Base-by-base conservation (phyloP, 805 yeast species). In the Kodamaea restingae region DNA sequence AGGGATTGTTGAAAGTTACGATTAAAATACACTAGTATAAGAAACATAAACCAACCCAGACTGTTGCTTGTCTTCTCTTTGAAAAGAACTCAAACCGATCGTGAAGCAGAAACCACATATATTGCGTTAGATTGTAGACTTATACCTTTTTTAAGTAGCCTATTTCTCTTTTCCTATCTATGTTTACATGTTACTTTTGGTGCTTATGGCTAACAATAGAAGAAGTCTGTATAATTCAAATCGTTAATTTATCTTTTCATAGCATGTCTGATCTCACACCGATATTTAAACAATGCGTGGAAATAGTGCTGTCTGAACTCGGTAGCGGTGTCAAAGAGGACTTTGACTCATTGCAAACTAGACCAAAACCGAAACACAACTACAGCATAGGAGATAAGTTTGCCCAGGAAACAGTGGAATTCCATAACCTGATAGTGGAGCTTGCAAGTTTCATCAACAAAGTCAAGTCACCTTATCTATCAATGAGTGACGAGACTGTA, bases 201-300 rank as follows among this genome's bases (percentile, higher is more conserved):
- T n/a, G n/a, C n/a, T n/a, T n/a, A n/a, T n/a, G n/a, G n/a, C n/a
- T n/a, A n/a, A n/a, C n/a, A n/a, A n/a, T n/a, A n/a, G n/a, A n/a
- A n/a, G n/a, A n/a, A n/a, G n/a, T n/a, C n/a, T n/a, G n/a, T n/a
- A n/a, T n/a, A 20, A 20, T 8, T 25, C n/a, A 25, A 12, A 12
- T 14, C 31, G 4, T 15, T 10, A 27, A 27, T 12, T 12, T 27
- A n/a, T 12, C 15, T 27, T 27, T 27, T 27, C 31, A n/a, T 28
- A 30, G 21, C 18, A 73, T 73, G 78, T 51, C 75, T 7, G 77
- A 75, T 45, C 56, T 68, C 39, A 75, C 78, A 3, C 74, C 75
- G 2, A 52, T 71, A 27, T 75, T 75, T 53, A 50, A 51, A 22
- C 71, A 71, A 45, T 74, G 79, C 47, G 73, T 71, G 4, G 42